These are phyloP conservation scores for Metrosideros polymorpha DNA, from an alignment of 441 rosid genomes.

Conservation along the genomic window DNA sequence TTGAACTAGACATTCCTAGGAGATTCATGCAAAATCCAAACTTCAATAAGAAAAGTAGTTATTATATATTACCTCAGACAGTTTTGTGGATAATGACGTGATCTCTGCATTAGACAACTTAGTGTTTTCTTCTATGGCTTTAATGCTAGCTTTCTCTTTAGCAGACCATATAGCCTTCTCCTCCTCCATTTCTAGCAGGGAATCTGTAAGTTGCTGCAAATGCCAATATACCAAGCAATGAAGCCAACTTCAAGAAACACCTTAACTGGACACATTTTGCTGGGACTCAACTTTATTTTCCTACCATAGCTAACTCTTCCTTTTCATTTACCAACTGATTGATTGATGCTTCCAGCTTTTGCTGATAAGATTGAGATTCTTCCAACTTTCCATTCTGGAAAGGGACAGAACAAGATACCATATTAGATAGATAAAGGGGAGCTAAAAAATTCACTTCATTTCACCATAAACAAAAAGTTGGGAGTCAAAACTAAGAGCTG, in stretches of 20 bases:
- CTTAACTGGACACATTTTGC: neutral
- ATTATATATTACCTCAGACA: slow-evolving; percentile 43
- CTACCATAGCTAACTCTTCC: slow-evolving; percentile 91
- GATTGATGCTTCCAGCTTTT: slow-evolving; percentile 41
- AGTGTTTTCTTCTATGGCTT: slow-evolving; percentile 55
- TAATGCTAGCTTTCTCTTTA: slow-evolving; percentile 60
- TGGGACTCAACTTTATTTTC: neutral
- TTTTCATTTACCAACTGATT: slow-evolving; percentile 59
- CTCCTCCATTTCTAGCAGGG: slow-evolving; percentile 90
- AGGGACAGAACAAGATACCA: neutral
- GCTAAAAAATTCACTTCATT: neutral
- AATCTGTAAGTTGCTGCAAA: slow-evolving; percentile 71
- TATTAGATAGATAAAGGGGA: neutral
- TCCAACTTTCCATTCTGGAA: slow-evolving; percentile 54
- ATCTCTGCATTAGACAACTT: slow-evolving; percentile 30
- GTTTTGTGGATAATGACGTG: slow-evolving; percentile 31
- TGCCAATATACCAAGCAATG: neutral
- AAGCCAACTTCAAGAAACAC: neutral
- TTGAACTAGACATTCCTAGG: neutral
- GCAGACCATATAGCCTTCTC: slow-evolving; percentile 79
- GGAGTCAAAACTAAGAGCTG: neutral
- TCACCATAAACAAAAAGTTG: neutral
- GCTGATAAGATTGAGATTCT: slow-evolving; percentile 42
- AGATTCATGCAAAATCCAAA: neutral
- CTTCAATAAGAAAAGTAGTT: neutral